phyloP scores from a whole-genome alignment of 2,329 filamentous ascomycete species.

The Neonectria faginata region DNA sequence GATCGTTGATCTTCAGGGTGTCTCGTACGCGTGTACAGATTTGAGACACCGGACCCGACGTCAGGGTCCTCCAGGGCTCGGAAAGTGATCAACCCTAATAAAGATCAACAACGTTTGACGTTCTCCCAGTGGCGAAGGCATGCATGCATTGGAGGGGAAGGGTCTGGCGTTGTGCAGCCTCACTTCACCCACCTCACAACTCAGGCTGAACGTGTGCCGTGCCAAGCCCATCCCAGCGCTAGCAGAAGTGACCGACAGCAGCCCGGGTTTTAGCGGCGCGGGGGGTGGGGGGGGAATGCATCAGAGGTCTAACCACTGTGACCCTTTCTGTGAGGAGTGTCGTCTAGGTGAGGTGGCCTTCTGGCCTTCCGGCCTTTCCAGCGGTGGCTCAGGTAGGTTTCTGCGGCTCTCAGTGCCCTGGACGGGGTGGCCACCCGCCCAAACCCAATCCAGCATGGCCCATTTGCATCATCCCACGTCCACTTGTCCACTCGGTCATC shows the following conservation, averaged over 20 bases:
- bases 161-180: neutral
- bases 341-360: too few species aligned
- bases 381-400: neutral
- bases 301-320: constrained; percentile 1
- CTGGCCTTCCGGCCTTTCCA: neutral
- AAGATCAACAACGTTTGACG: neutral
- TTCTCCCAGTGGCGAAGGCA: neutral
- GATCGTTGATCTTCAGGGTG: neutral
- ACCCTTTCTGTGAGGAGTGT: neutral
- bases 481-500: constrained; percentile 28
- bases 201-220: neutral
- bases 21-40: neutral
- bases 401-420: neutral
- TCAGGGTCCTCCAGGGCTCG: neutral
- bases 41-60: neutral
- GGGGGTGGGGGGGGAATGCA: neutral
- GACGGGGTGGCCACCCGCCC: neutral
- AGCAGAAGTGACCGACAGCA: neutral
- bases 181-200: neutral
- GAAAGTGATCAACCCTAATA: neutral
- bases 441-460: constrained; percentile 1
- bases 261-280: neutral
- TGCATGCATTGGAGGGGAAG: neutral
- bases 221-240: neutral
- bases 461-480: constrained; percentile 14